Conservation (phyloP, 1,284 basidiomycete genomes). For the Sutorius eximius region DNA sequence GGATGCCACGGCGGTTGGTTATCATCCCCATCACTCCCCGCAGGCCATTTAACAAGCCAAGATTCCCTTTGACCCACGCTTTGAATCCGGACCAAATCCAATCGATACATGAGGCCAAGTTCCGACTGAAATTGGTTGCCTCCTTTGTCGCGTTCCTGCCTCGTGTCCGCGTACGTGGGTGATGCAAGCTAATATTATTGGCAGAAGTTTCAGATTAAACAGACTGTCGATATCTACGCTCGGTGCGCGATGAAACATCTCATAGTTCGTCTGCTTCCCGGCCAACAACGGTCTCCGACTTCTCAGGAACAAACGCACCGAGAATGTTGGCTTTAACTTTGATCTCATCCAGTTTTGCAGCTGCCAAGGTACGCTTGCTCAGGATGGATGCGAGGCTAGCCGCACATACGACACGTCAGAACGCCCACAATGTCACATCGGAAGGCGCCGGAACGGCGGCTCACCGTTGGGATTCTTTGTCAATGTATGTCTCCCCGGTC, state of each 20-base stretch:
- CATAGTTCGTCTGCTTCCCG: conserved; percentile 41
- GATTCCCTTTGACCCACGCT: conserved; percentile 9
- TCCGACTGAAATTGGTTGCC: conserved; percentile 19
- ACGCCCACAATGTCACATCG: not conserved
- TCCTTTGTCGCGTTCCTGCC: conserved; percentile 25
- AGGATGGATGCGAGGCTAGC: conserved; percentile 68
- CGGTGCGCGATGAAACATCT: conserved; percentile 8
- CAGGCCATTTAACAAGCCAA: conserved; percentile 18
- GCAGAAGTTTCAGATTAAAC: conserved; percentile 19
- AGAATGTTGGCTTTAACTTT: conserved; percentile 91
- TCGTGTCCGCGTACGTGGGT: conserved; percentile 16
- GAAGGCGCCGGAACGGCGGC: conserved; percentile 27
- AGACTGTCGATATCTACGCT: conserved; percentile 18
- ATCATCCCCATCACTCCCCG: not conserved
- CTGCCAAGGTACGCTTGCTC: conserved; percentile 70
- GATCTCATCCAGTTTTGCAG: conserved; percentile 89
- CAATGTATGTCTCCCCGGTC: conserved; percentile 74
- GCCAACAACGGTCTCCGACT: conserved; percentile 36
- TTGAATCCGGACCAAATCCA: not conserved
- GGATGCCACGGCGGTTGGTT: not conserved
- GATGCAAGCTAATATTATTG: conserved; percentile 18
- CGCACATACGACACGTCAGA: conserved; percentile 15
- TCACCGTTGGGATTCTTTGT: conserved; percentile 85
- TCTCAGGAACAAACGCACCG: conserved; percentile 61
- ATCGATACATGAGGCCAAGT: conserved; percentile 32